Evolutionary conservation across 495 filamentous ascomycete species (phyloP), one percentile per base, ranked within the genome.

Genomic region (Lasiosphaeriaceae sp.): DNA sequence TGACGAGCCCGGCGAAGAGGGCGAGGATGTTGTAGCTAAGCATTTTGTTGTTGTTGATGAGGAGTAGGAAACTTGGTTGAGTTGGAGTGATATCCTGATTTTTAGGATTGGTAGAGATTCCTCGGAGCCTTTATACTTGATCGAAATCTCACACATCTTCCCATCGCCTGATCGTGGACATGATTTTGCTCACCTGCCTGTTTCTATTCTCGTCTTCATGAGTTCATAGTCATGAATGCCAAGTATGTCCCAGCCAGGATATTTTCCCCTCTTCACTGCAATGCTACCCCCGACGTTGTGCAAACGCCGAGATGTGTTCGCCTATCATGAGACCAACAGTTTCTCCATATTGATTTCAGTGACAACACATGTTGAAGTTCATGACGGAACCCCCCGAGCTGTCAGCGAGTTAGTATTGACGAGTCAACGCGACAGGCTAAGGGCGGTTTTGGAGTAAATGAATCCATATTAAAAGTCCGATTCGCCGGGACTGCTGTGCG

Each of bases 121-220:
- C n/a, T n/a, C 9, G 26, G 26, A 4, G 4, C 9, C 26, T 31
- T 31, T 31, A 31, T 31, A 31, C 26, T 3, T 31, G 26, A 31
- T 3, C 26, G 9, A 31, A 31, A 4, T n/a, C n/a, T n/a, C n/a
- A n/a, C n/a, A n/a, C n/a, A 9, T 9, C 6, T 24, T 16, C 2
- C 6, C 22, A 29, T 26, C 24, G 50, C 11, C 12, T 52, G 50
- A 16, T 14, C 17, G 50, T 24, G 31, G 50, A 39, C 14, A 52
- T 52, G 50, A 52, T 16, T 3, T 2, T 24, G 22, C 46, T 48
- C 17, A 7, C 46, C 46, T 24, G 4, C 46, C 6, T 52, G 50
- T 52, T 52, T 39, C 50, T 52, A 52, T 52, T 52, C 50, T 41
- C 19, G 50, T 52, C 50, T 17, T 12, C 50, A 24, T 37, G 50